Evolutionary conservation across 169 alveolate genomes (phyloP).

Genomic region (Plasmodium reichenowi): DNA sequence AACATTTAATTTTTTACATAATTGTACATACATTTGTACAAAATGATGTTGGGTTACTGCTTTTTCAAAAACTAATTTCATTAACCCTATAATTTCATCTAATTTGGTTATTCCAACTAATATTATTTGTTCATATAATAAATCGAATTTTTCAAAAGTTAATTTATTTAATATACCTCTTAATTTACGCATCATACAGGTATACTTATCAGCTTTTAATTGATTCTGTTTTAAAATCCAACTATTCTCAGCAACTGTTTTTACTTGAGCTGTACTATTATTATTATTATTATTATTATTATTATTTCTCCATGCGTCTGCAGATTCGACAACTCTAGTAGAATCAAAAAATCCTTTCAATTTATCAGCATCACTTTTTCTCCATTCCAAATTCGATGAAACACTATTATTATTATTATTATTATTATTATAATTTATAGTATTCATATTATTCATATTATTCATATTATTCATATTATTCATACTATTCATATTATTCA

Average conservation of each 20-base stretch:
- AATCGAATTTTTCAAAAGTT: conserved; percentile 85
- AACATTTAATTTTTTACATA: conserved; percentile 86
- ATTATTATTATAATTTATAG: neutral
- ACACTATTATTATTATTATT: neutral
- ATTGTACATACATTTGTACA: conserved; percentile 90
- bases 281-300: too few relatives aligned
- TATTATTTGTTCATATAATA: conserved; percentile 81
- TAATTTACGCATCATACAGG: conserved; percentile 80
- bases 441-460: neutral
- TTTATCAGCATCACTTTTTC: conserved; percentile 63
- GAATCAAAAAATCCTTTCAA: conserved; percentile 75
- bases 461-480: neutral
- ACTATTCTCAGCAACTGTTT: conserved; percentile 77
- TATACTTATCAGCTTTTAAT: conserved; percentile 80
- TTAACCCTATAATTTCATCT: conserved; percentile 82
- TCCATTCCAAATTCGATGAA: conserved; percentile 33
- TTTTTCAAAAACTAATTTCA: conserved; percentile 86
- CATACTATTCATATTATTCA: neutral
- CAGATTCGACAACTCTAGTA: conserved; percentile 42
- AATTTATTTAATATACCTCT: conserved; percentile 85
- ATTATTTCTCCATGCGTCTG: conserved; percentile 78
- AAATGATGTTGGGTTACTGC: conserved; percentile 91
- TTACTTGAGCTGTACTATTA: conserved; percentile 17
- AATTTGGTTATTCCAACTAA: conserved; percentile 80
- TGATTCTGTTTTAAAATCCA: conserved; percentile 84